Conservation (phyloP, 805 yeast genomes). For the Wickerhamiella dianesei region DNA sequence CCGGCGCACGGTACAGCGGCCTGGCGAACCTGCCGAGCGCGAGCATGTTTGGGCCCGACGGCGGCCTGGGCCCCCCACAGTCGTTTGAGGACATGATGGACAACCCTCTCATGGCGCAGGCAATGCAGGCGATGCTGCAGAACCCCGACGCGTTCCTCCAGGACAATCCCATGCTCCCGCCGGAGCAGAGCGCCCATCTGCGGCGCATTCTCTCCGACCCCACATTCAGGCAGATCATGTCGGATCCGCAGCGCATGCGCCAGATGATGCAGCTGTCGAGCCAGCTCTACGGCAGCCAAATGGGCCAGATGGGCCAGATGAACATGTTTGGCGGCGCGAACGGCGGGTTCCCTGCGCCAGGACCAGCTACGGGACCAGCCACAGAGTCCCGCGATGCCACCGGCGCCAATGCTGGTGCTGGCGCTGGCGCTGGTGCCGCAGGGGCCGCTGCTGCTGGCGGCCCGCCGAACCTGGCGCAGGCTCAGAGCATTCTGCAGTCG, state of each 20-base stretch:
- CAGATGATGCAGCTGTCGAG: constrained; percentile 54
- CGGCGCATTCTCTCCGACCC: constrained; percentile 78
- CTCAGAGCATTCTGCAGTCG: neutral
- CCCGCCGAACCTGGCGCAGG: neutral
- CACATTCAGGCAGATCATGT: constrained; percentile 59
- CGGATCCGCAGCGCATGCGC: constrained; percentile 77
- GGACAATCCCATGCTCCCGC: constrained; percentile 70
- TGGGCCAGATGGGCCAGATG: constrained; percentile 32
- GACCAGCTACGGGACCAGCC: constrained; percentile 20
- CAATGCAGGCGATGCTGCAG: constrained; percentile 20
- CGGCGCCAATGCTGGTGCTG: constrained; percentile 16
- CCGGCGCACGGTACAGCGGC: constrained; percentile 95
- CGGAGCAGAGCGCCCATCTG: constrained; percentile 63
- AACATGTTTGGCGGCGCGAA: constrained; percentile 18
- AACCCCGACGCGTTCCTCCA: constrained; percentile 37
- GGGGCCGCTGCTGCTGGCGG: constrained; percentile 7
- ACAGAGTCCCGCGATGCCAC: constrained; percentile 19
- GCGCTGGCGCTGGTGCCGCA: constrained; percentile 10
- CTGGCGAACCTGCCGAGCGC: constrained; percentile 76
- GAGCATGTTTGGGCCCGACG: constrained; percentile 86
- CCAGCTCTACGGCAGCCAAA: constrained; percentile 32
- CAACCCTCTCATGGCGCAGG: constrained; percentile 72
- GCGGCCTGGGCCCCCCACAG: constrained; percentile 72
- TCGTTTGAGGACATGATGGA: constrained; percentile 69
- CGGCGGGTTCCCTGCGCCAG: constrained; percentile 23